These are phyloP conservation scores for Globisporangium megalacanthum DNA, from an alignment of 352 stramenopile species.

Conservation along the genomic window DNA sequence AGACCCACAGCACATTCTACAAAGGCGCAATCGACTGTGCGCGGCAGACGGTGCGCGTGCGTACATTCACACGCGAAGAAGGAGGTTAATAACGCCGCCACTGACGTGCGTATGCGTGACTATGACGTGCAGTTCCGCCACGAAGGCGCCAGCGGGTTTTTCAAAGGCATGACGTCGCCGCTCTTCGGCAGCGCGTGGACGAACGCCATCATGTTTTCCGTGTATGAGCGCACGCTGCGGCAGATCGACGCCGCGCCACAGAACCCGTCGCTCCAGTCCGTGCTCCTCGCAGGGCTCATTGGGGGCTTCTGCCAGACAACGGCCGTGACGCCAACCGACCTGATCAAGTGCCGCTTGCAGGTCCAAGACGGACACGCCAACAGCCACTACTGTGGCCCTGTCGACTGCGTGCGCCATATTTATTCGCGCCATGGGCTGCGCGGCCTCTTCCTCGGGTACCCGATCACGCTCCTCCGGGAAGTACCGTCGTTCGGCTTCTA, in stretches of 20 bases:
- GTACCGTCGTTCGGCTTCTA: conserved; percentile 83
- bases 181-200: conserved; percentile 77
- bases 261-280: conserved; percentile 50
- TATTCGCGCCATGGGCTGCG: conserved; percentile 46
- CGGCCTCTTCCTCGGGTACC: conserved; percentile 72
- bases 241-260: conserved; percentile 50
- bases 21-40: conserved; percentile 42
- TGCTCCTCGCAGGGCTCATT: conserved; percentile 62
- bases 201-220: conserved; percentile 86
- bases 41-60: conserved; percentile 26
- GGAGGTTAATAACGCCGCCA: neutral
- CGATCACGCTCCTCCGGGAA: conserved; percentile 67
- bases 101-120: neutral
- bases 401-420: conserved; percentile 77
- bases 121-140: conserved; percentile 34
- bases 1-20: conserved; percentile 56
- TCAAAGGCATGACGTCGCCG: conserved; percentile 81
- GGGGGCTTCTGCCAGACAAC: conserved; percentile 77
- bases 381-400: conserved; percentile 55
- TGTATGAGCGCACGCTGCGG: conserved; percentile 68
- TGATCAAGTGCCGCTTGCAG: conserved; percentile 84
- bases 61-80: too few relatives aligned
- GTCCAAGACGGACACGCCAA: conserved; percentile 61
- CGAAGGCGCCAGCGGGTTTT: conserved; percentile 74
- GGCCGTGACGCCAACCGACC: conserved; percentile 65